Conservation (phyloP, 192 early-diverging fungal species). For the Dissophora ornata region DNA sequence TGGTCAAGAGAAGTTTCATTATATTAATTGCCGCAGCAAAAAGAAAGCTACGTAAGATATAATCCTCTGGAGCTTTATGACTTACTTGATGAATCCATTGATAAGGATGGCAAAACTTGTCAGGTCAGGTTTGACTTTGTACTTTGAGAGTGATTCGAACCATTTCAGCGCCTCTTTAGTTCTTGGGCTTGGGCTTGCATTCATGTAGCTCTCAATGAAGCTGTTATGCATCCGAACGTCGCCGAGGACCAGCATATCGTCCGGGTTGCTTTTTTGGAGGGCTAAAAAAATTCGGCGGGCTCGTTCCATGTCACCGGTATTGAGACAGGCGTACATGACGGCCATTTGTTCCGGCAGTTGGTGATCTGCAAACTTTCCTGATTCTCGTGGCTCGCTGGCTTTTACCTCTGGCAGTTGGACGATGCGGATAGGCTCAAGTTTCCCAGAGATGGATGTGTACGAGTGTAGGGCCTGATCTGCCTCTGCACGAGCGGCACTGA, state of each 20-base stretch:
- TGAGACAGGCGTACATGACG: conserved; percentile 80
- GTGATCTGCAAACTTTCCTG: conserved; percentile 47
- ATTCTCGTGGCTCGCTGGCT: conserved; percentile 25
- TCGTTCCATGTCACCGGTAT: conserved; percentile 75
- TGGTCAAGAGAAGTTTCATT: neutral
- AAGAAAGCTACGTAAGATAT: too few relatives aligned
- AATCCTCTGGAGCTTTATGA: too few relatives aligned
- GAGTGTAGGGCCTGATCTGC: conserved; percentile 32
- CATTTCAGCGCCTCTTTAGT: conserved; percentile 72
- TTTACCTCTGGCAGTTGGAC: conserved; percentile 40
- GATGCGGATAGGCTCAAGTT: conserved; percentile 42
- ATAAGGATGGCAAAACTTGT: conserved; percentile 85
- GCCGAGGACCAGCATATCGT: conserved; percentile 75
- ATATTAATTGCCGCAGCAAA: too few relatives aligned
- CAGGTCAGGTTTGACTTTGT: conserved; percentile 68
- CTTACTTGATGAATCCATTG: conserved; percentile 72
- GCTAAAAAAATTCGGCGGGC: conserved; percentile 79
- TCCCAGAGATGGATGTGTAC: conserved; percentile 20
- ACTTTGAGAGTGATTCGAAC: conserved; percentile 73
- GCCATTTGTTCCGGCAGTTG: conserved; percentile 78
- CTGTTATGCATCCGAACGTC: conserved; percentile 84
- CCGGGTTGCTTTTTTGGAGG: conserved; percentile 70
- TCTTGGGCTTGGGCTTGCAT: conserved; percentile 60
- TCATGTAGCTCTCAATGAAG: conserved; percentile 79
- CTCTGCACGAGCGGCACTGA: conserved; percentile 2